These are phyloP conservation scores for Botrytis paeoniae DNA, from an alignment of 2,329 filamentous ascomycete genomes.

Conservation along the genomic window DNA sequence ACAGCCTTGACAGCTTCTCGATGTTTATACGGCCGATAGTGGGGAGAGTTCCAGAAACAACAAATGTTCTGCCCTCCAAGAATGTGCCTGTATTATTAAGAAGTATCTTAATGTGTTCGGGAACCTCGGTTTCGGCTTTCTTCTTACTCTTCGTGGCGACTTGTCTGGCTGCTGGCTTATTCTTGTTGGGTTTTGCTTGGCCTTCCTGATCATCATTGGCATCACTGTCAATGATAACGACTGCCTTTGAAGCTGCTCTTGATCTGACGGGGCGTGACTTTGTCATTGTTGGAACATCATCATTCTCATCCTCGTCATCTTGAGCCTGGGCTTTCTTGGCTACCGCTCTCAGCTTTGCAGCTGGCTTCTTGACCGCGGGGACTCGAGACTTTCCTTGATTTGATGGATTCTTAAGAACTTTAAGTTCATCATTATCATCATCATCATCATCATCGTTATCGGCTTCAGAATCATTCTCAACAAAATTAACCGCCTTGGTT, in stretches of 20 bases:
- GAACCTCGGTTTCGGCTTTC: constrained; percentile 19
- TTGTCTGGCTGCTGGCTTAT: constrained; percentile 28
- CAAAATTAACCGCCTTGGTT: background rate
- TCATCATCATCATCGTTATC: background rate
- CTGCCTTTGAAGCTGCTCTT: background rate
- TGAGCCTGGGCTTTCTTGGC: background rate
- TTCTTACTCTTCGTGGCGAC: constrained; percentile 28
- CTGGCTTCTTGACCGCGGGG: background rate
- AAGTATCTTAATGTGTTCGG: constrained; percentile 25
- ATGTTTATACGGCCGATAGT: constrained; percentile 28
- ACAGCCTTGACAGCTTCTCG: constrained; percentile 26
- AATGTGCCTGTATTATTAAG: constrained; percentile 21
- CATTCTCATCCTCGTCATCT: background rate
- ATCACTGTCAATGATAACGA: background rate
- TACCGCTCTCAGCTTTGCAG: background rate
- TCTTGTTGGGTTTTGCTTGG: constrained; percentile 23
- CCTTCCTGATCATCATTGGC: background rate
- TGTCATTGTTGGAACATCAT: background rate
- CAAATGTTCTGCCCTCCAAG: constrained; percentile 22
- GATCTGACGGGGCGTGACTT: background rate
- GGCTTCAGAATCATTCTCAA: background rate
- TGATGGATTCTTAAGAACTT: no score
- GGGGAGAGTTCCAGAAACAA: constrained; percentile 30
- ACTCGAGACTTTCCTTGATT: background rate
- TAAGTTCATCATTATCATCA: background rate